Conservation (phyloP, 2,329 filamentous ascomycete genomes). For the Fusarium sp. region DNA sequence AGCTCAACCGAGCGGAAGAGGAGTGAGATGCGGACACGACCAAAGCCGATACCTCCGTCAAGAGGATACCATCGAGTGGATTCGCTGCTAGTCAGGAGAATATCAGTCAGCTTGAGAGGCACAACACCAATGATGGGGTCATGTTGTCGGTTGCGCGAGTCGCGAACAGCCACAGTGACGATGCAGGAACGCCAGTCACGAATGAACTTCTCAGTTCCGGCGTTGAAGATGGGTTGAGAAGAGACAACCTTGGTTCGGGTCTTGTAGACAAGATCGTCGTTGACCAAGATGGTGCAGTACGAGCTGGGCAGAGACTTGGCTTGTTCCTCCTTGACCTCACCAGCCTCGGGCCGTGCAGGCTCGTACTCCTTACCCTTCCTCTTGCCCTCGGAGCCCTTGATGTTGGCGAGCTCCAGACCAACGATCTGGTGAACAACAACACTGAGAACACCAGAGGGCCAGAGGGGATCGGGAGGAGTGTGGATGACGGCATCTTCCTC, state of each 20-base stretch:
- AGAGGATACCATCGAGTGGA: slow-evolving; percentile 95
- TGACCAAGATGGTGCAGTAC: slow-evolving; percentile 92
- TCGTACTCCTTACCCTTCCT: slow-evolving; percentile 89
- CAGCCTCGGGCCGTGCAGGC: slow-evolving; percentile 83
- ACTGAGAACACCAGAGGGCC: slow-evolving; percentile 91
- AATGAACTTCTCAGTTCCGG: slow-evolving; percentile 91
- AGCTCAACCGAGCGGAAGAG: slow-evolving; percentile 93
- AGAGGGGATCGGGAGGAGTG: slow-evolving; percentile 95
- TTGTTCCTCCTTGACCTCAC: slow-evolving; percentile 88
- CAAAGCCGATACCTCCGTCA: slow-evolving; percentile 93
- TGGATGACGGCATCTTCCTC: slow-evolving; percentile 88
- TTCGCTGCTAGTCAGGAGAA: slow-evolving; percentile 90
- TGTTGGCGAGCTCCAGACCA: slow-evolving; percentile 90
- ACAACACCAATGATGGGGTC: slow-evolving; percentile 95
- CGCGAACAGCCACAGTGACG: slow-evolving; percentile 88
- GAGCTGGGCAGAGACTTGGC: slow-evolving; percentile 84
- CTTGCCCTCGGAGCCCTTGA: slow-evolving; percentile 86
- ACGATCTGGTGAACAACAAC: slow-evolving; percentile 95
- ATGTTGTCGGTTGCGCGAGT: slow-evolving; percentile 89
- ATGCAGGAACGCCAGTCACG: slow-evolving; percentile 93
- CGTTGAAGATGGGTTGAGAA: slow-evolving; percentile 96
- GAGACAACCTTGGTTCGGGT: slow-evolving; percentile 95
- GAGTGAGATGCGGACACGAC: slow-evolving; percentile 87
- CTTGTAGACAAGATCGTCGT: slow-evolving; percentile 91
- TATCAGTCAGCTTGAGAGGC: slow-evolving; percentile 85